Evolutionary conservation across 2,329 filamentous ascomycete genomes (phyloP).

Genomic region (Botrytis galanthina): DNA sequence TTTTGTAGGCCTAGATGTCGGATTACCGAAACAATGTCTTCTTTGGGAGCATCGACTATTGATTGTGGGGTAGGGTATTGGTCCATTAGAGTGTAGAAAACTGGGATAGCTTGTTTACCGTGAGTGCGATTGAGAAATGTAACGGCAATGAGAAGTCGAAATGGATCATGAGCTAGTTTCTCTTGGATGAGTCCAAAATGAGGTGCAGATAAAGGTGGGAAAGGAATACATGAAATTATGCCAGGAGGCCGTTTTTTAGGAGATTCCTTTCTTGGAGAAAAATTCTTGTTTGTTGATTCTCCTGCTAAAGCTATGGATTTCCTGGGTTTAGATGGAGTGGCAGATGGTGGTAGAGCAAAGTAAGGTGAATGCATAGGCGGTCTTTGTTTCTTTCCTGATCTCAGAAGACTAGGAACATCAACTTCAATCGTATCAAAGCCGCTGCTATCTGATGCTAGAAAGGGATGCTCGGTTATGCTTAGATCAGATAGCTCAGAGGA

Average conservation of each 20-base stretch:
- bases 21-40: slow-evolving; percentile 62
- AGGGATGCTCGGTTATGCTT: slow-evolving; percentile 23
- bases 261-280: slow-evolving; percentile 1
- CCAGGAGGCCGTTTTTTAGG: slow-evolving; percentile 30
- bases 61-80: slow-evolving; percentile 64
- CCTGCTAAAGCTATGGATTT: background rate
- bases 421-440: slow-evolving; percentile 24
- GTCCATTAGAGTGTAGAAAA: slow-evolving; percentile 66
- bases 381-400: slow-evolving; percentile 25
- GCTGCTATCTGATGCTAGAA: slow-evolving; percentile 27
- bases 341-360: slow-evolving; percentile 28
- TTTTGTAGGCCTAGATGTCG: slow-evolving; percentile 68
- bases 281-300: background rate
- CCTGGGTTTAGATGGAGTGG: slow-evolving; percentile 16
- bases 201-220: slow-evolving; percentile 62
- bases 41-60: slow-evolving; percentile 56
- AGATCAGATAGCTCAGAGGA: slow-evolving; percentile 25
- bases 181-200: slow-evolving; percentile 84
- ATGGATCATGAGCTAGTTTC: slow-evolving; percentile 69
- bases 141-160: slow-evolving; percentile 76
- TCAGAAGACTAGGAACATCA: slow-evolving; percentile 14
- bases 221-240: slow-evolving; percentile 54
- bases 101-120: slow-evolving; percentile 71
- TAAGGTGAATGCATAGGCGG: slow-evolving; percentile 37
- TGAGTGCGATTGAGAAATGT: slow-evolving; percentile 82